Conservation (phyloP, 2,329 filamentous ascomycete species). For the Phoma herbarum region DNA sequence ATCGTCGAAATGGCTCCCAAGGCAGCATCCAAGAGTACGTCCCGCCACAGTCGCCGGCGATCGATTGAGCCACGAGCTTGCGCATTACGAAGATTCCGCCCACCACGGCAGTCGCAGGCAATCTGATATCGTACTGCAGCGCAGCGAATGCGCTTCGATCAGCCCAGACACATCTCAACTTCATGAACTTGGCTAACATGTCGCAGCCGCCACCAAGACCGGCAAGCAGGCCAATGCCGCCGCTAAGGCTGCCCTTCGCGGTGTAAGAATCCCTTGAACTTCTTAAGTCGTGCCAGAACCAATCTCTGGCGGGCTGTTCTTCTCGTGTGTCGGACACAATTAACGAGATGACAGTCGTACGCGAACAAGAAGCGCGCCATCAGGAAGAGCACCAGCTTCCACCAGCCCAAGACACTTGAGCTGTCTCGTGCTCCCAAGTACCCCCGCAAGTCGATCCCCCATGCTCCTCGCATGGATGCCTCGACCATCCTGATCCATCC, state of each 20-base stretch:
- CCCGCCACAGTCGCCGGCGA: constrained; percentile 19
- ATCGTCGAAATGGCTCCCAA: constrained; percentile 54
- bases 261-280: constrained; percentile 70
- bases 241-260: constrained; percentile 95
- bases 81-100: constrained; percentile 19
- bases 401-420: constrained; percentile 95
- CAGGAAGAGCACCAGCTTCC: constrained; percentile 91
- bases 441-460: constrained; percentile 92
- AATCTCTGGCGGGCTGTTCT: constrained; percentile 62
- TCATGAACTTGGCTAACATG: constrained; percentile 37
- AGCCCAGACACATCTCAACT: constrained; percentile 12
- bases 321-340: constrained; percentile 50
- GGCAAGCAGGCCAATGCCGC: constrained; percentile 83
- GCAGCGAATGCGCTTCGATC: constrained; percentile 36
- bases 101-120: constrained; percentile 17
- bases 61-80: constrained; percentile 22
- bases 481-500: constrained; percentile 97
- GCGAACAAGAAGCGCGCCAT: constrained; percentile 93
- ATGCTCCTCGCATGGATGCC: constrained; percentile 91
- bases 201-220: constrained; percentile 67
- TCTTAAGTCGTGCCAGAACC: constrained; percentile 59
- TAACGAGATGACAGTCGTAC: constrained; percentile 65
- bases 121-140: constrained; percentile 26
- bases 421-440: constrained; percentile 93
- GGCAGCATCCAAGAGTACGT: constrained; percentile 50